These are phyloP conservation scores for Penicillium vulpinum DNA, from an alignment of 2,329 filamentous ascomycete genomes.

Conservation along the genomic window DNA sequence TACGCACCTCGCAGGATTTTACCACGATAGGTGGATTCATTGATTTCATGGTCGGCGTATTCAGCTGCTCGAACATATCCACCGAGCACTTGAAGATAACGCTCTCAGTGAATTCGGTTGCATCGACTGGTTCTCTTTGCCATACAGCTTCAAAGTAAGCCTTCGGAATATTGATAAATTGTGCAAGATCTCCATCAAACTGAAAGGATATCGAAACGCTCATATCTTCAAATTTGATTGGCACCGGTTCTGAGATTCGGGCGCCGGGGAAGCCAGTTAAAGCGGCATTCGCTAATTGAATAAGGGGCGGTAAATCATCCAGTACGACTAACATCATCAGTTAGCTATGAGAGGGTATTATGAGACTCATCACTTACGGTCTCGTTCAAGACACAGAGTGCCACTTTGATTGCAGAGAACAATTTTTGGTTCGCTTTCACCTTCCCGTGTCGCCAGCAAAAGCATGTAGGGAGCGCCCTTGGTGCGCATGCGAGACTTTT, in stretches of 20 bases:
- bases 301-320: conserved; percentile 24
- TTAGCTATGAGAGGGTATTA: neutral
- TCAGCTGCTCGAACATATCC: conserved; percentile 31
- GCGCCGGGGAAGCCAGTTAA: conserved; percentile 16
- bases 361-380: conserved; percentile 22
- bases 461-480: conserved; percentile 37
- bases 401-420: conserved; percentile 37
- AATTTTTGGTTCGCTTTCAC: conserved; percentile 35
- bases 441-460: conserved; percentile 30
- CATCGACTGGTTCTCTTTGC: conserved; percentile 32
- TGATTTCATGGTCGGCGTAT: conserved; percentile 32
- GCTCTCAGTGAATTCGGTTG: conserved; percentile 30
- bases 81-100: conserved; percentile 32
- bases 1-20: conserved; percentile 33
- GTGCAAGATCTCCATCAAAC: conserved; percentile 26
- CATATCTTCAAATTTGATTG: conserved; percentile 27
- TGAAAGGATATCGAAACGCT: conserved; percentile 32
- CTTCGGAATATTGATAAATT: conserved; percentile 34
- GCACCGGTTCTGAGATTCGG: conserved; percentile 27
- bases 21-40: conserved; percentile 27
- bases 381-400: conserved; percentile 30
- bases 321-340: conserved; percentile 16
- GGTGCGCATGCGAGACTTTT: conserved; percentile 32
- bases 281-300: conserved; percentile 20
- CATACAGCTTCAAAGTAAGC: conserved; percentile 34